These are phyloP conservation scores for Orobanche coerulescens DNA, from an alignment of 257 asterid genomes.

Conservation along the genomic window DNA sequence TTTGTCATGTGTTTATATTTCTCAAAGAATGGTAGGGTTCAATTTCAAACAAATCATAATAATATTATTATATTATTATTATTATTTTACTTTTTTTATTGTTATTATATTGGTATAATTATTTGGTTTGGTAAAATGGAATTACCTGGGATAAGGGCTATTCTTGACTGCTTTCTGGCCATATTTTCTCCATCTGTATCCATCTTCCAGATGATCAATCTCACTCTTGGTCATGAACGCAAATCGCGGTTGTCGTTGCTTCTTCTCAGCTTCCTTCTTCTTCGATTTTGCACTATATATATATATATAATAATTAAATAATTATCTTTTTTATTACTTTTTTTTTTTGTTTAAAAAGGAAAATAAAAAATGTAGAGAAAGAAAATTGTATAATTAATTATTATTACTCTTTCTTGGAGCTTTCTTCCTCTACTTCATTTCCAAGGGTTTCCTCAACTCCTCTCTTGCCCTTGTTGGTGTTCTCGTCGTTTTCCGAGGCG, in stretches of 20 bases:
- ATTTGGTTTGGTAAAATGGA: background rate
- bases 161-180: slow-evolving; percentile 69
- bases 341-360: background rate
- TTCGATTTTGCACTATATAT: slow-evolving; percentile 28
- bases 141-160: slow-evolving; percentile 70
- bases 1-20: slow-evolving; percentile 19
- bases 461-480: slow-evolving; percentile 9
- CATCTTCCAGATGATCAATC: slow-evolving; percentile 67
- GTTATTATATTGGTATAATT: background rate
- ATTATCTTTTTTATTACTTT: too few relatives aligned
- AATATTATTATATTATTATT: background rate
- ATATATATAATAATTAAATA: background rate
- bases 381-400: background rate
- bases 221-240: slow-evolving; percentile 68
- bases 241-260: slow-evolving; percentile 39
- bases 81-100: background rate
- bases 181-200: slow-evolving; percentile 69
- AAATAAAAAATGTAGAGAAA: background rate
- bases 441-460: slow-evolving; percentile 32
- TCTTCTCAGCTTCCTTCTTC: slow-evolving; percentile 48
- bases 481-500: slow-evolving; percentile 37
- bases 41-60: background rate
- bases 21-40: background rate
- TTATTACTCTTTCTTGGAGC: slow-evolving; percentile 43
- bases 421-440: slow-evolving; percentile 35